These are phyloP conservation scores for Lepraria neglecta DNA, from an alignment of 495 filamentous ascomycete genomes.

Conservation along the genomic window DNA sequence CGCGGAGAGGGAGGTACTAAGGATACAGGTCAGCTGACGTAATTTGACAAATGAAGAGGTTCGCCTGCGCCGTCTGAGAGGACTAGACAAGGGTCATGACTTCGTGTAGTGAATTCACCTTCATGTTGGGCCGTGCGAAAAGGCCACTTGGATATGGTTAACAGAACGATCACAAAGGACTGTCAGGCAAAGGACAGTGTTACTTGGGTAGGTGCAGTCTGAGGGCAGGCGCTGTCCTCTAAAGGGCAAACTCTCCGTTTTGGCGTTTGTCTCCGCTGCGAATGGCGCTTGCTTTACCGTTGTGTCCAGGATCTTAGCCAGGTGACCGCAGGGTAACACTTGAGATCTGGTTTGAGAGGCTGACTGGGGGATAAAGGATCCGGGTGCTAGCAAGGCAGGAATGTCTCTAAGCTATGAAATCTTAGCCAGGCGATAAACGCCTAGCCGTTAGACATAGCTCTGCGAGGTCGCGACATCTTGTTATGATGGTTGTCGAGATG, in stretches of 20 bases:
- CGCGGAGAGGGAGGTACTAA: conserved; percentile 84
- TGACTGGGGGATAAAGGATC: conserved; percentile 6
- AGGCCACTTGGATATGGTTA: conserved; percentile 16
- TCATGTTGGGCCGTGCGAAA: conserved; percentile 17
- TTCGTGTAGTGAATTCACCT: conserved; percentile 16
- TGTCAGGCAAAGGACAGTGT: conserved; percentile 15
- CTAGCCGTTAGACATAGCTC: conserved; percentile 37
- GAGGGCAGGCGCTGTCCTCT: not conserved
- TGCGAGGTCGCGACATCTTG: conserved; percentile 28
- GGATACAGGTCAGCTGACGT: conserved; percentile 20
- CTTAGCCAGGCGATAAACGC: conserved; percentile 39
- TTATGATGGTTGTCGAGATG: conserved; percentile 21
- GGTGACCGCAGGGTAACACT: not conserved
- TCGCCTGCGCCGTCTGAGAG: conserved; percentile 11
- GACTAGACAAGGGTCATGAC: conserved; percentile 16
- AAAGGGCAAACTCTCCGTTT: not conserved
- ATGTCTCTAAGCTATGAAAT: conserved; percentile 25
- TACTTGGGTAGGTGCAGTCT: conserved; percentile 15
- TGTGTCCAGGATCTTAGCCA: too few relatives aligned
- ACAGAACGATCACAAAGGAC: conserved; percentile 7
- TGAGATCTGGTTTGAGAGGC: conserved; percentile 12
- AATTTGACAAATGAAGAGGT: conserved; percentile 5
- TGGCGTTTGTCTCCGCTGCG: not conserved
- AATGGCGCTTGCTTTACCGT: too few relatives aligned
- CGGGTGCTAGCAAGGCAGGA: conserved; percentile 19